Conservation (phyloP, 2,329 filamentous ascomycete genomes). For the Calycina herbarum region DNA sequence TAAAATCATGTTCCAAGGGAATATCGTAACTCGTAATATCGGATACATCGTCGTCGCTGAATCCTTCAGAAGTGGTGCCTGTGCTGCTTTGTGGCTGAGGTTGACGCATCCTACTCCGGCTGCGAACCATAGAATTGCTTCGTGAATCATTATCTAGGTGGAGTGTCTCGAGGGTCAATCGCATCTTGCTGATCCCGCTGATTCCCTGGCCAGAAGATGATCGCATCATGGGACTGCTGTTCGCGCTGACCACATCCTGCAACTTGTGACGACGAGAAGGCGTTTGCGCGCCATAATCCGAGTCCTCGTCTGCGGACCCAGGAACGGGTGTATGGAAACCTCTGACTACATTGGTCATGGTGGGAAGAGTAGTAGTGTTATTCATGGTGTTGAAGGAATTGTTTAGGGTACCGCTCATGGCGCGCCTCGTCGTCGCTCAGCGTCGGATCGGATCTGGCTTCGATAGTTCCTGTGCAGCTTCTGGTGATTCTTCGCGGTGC, state of each 20-base stretch:
- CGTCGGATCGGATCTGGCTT: constrained; percentile 38
- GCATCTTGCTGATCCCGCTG: constrained; percentile 80
- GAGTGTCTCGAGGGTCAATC: constrained; percentile 77
- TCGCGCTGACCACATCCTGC: constrained; percentile 48
- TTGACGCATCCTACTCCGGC: constrained; percentile 54
- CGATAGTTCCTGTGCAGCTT: constrained; percentile 38
- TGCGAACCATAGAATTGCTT: constrained; percentile 56
- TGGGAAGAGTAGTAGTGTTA: constrained; percentile 31
- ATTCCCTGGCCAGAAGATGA: constrained; percentile 47
- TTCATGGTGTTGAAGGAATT: constrained; percentile 9
- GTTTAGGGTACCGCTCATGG: constrained; percentile 29
- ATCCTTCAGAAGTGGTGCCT: constrained; percentile 36
- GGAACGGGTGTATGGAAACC: constrained; percentile 39
- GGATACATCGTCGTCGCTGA: constrained; percentile 63
- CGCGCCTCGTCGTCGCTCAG: constrained; percentile 39
- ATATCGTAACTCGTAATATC: constrained; percentile 85
- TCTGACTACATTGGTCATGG: constrained; percentile 36
- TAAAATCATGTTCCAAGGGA: constrained; percentile 79
- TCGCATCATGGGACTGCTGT: constrained; percentile 63
- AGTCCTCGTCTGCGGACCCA: constrained; percentile 56
- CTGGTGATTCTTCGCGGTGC: constrained; percentile 34
- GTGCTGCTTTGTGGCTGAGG: constrained; percentile 53
- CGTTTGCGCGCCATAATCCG: constrained; percentile 47
- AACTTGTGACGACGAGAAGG: constrained; percentile 39
- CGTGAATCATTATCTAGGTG: constrained; percentile 60